Evolutionary conservation across 495 filamentous ascomycete species (phyloP), one percentile per base, ranked within the genome.

Genomic region (Neurospora pannonica): DNA sequence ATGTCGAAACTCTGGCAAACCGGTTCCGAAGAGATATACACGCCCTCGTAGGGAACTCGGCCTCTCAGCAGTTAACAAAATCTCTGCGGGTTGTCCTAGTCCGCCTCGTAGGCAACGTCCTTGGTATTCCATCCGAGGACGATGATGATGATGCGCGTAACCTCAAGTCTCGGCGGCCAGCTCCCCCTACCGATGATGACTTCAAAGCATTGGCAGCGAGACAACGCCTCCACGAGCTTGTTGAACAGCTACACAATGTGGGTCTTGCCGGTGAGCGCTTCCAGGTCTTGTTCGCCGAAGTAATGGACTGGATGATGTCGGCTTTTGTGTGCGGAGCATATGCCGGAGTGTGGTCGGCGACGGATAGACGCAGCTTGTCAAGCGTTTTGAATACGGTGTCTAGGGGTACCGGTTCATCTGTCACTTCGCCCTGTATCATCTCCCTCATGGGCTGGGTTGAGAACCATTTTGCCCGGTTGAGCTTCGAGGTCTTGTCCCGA

Each of bases 231-330:
- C 78, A 90, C 28, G 83, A 85, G 39, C 81, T 93, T 21, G 82
- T 92, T 21, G 86, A 88, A 40, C 87, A 88, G 34, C 82, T 97
- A 19, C 86, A 91, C 72, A 87, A 88, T 34, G 90, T 95, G 9
- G 94, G 94, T 0, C 80, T 97, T 71, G 92, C 90, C 11, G 92
- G 91, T 9, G 90, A 93, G 74, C 87, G 86, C 72, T 92, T 92
- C 70, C 92, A 95, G 78, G 87, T 91, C 62, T 86, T 92, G 15
- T 93, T 96, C 76, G 94, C 92, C 31, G 86, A 90, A 74, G 86
- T 94, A 60, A 93, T 94, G 88, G 87, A 92, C 76, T 80, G 84
- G 24, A 87, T 91, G 78, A 88, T 94, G 88, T 88, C 85, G n/a
- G 81, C 86, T 37, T 92, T 91, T 77, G 86, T 94, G 40, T 85